A percentile compares a stretch with the other conserved stretches of the same genome.
These are phyloP conservation scores for Candida coquimbonensis DNA, from an alignment of 805 yeast genomes.

Conservation along the genomic window DNA sequence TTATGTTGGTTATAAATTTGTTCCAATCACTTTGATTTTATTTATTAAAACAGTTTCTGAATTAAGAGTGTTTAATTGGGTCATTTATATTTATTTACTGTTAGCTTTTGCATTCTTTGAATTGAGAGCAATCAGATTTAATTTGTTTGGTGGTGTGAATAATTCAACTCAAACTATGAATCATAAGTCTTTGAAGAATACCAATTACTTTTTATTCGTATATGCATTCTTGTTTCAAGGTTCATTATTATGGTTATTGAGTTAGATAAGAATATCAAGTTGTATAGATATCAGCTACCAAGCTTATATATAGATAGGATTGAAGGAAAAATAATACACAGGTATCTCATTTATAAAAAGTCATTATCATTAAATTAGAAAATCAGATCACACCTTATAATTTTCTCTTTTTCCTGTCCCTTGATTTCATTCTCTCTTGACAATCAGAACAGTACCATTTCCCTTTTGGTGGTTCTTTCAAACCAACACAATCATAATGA, in stretches of 20 bases:
- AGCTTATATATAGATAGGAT: no score
- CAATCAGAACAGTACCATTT: conserved; percentile 95
- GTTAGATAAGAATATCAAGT: conserved; percentile 1
- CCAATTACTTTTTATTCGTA: conserved; percentile 80
- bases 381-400: background rate
- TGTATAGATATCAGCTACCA: background rate
- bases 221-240: conserved; percentile 82
- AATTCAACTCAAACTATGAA: conserved; percentile 50
- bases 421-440: conserved; percentile 29
- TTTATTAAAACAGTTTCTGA: conserved; percentile 42
- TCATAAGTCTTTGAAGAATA: conserved; percentile 62
- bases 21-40: conserved; percentile 60
- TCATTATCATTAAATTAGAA: background rate
- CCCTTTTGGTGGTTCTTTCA: conserved; percentile 82
- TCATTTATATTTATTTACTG: conserved; percentile 42
- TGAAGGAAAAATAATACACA: no score
- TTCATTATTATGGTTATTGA: conserved; percentile 65
- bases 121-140: conserved; percentile 46
- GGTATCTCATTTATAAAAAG: background rate
- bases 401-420: conserved; percentile 20
- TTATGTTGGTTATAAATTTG: conserved; percentile 91
- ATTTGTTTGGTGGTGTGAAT: conserved; percentile 35
- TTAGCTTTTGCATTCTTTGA: conserved; percentile 58
- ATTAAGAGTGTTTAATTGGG: conserved; percentile 37
- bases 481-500: conserved; percentile 91